Base-by-base conservation (phyloP, 345 rosid species). In the Linum trigynum region DNA sequence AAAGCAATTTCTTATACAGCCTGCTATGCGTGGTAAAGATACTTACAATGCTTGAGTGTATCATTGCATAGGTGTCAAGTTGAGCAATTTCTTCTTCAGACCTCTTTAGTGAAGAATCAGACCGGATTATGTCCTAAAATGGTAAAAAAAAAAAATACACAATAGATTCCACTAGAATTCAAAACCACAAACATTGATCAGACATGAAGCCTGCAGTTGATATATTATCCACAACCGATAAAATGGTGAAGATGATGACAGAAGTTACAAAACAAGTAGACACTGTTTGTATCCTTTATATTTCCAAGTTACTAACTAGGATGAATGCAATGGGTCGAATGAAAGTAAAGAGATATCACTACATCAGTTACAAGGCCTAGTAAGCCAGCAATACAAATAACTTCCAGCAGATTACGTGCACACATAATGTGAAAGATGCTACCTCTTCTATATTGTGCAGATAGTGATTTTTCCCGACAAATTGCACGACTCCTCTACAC, bases 401-500 rank as follows among this genome's bases (percentile, higher is more conserved):
- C 32, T 23, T 23, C 0, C 32, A 23, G 32, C 32, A 23, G 32
- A 23, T 23, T 23, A 23, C 32, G 1, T 23, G 32, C 32, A 23
- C 32, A 23, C 32, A 23, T 23, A 23, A 23, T 23, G 32, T 23
- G 32, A 23, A 23, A 23, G 32, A 23, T 23, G 32, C 62, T 69
- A 90, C 98, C 97, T 90, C 90, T 75, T 85, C 90, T 67, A 90
- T 83, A 67, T 81, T 74, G 67, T 71, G 81, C 69, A 92, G 77
- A 78, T 86, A 90, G 77, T 88, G 94, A 68, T 90, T 92, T 76
- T 84, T 86, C 56, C 96, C 96, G 65, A 80, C 97, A 83, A 75
- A 86, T 42, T 80, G 96, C 61, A 90, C 86, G 67, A 80, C 79
- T 72, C 88, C 94, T 80, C 98, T 82, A 75, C 98, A 92, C 51